phyloP scores from a whole-genome alignment of 192 early-diverging fungal species.

The Coemansia sp. region DNA sequence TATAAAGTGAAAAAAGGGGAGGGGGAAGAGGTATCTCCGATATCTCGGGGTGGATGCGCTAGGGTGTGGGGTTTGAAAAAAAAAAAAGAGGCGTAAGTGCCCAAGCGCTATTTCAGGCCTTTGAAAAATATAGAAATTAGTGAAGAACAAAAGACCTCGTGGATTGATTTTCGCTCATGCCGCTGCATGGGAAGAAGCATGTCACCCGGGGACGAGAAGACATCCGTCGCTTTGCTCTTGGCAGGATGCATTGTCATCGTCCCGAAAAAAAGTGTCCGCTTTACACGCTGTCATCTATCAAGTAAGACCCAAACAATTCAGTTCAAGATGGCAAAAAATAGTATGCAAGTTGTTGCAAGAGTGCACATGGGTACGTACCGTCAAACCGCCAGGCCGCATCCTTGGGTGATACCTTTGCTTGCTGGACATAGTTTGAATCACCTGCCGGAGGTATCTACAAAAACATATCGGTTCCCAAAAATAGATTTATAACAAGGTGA shows the following conservation, averaged over 20 bases:
- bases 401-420: constrained; percentile 33
- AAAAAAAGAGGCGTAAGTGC: constrained; percentile 7
- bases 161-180: constrained; percentile 10
- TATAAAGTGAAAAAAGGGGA: background rate
- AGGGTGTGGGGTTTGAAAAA: background rate
- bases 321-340: background rate
- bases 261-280: background rate
- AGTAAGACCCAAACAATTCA: background rate
- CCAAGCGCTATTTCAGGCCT: constrained; percentile 6
- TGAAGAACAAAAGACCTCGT: constrained; percentile 5
- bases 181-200: background rate
- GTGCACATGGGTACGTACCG: constrained; percentile 21
- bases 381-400: constrained; percentile 34
- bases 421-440: constrained; percentile 24
- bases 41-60: background rate
- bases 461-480: constrained; percentile 6
- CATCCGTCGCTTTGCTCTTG: background rate
- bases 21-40: constrained; percentile 2
- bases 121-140: background rate
- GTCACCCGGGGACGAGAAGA: background rate
- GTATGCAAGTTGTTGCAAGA: background rate
- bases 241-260: constrained; percentile 1
- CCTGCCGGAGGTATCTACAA: constrained; percentile 28
- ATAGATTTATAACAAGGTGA: background rate
- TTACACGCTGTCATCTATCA: constrained; percentile 43